Evolutionary conservation across 495 filamentous ascomycete species (phyloP).

Genomic region (Penicillium subrubescens): DNA sequence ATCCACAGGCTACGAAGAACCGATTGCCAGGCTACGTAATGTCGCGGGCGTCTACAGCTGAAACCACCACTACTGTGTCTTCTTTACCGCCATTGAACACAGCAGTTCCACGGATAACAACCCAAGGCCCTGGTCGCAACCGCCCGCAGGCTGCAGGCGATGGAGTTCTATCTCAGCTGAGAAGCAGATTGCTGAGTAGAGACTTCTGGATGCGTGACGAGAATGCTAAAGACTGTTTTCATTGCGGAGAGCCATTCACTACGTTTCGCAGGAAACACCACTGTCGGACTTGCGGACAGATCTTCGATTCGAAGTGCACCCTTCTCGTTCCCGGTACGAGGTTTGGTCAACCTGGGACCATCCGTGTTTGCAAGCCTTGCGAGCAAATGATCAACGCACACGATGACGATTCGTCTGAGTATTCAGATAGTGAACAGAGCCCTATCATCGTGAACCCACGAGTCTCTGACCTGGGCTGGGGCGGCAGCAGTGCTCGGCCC

Average conservation of each 20-base stretch:
- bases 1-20: constrained; percentile 20
- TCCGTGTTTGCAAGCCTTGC: constrained; percentile 95
- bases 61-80: constrained; percentile 32
- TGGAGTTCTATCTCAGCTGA: constrained; percentile 53
- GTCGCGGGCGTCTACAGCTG: constrained; percentile 39
- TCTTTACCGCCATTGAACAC: constrained; percentile 40
- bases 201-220: constrained; percentile 99
- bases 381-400: constrained; percentile 87
- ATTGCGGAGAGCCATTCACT: constrained; percentile 84
- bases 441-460: constrained; percentile 43
- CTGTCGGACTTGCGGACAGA: constrained; percentile 89
- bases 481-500: constrained; percentile 27
- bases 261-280: constrained; percentile 97
- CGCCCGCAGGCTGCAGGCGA: constrained; percentile 27
- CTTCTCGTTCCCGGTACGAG: constrained; percentile 79
- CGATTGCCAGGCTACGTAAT: constrained; percentile 40
- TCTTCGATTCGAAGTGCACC: constrained; percentile 97
- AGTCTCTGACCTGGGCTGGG: constrained; percentile 37
- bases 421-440: constrained; percentile 73
- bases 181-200: constrained; percentile 83
- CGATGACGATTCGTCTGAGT: constrained; percentile 88
- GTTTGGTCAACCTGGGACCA: constrained; percentile 83
- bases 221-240: constrained; percentile 95
- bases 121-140: constrained; percentile 23
- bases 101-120: constrained; percentile 19